Conservation (phyloP, 805 yeast genomes). For the Metschnikowia colocasiae region DNA sequence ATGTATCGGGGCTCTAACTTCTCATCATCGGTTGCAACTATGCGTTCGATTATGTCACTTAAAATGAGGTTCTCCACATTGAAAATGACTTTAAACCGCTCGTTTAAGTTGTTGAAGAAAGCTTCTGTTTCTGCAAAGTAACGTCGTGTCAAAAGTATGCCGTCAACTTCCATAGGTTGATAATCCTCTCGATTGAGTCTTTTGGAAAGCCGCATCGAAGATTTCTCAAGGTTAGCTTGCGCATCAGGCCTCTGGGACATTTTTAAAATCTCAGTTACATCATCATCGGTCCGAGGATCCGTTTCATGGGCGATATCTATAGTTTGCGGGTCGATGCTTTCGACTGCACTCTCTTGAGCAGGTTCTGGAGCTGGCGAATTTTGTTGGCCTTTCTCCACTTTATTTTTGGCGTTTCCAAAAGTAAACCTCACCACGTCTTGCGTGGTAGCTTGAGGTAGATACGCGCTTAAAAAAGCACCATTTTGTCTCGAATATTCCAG, state of each 20-base stretch:
- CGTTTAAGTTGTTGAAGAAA: slow-evolving; percentile 24
- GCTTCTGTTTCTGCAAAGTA: slow-evolving; percentile 27
- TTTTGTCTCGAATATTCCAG: slow-evolving; percentile 39
- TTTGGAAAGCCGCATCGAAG: slow-evolving; percentile 29
- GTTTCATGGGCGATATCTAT: background rate
- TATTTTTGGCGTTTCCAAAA: slow-evolving; percentile 6
- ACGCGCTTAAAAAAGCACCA: slow-evolving; percentile 48
- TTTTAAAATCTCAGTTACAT: background rate
- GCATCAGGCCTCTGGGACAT: background rate
- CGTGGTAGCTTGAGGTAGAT: slow-evolving; percentile 46
- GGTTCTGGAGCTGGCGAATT: background rate
- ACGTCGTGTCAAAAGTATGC: slow-evolving; percentile 20
- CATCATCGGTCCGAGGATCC: background rate
- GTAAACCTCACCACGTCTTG: slow-evolving; percentile 43
- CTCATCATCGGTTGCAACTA: slow-evolving; percentile 6
- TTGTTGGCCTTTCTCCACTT: background rate
- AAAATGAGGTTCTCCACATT: slow-evolving; percentile 5
- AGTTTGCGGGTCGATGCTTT: background rate
- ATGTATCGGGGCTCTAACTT: slow-evolving; percentile 12
- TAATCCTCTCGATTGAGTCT: slow-evolving; percentile 28
- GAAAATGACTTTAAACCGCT: slow-evolving; percentile 9
- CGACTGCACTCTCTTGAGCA: background rate
- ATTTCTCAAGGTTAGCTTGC: slow-evolving; percentile 6
- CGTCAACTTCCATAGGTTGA: slow-evolving; percentile 19
- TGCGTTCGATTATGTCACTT: slow-evolving; percentile 12